Base-by-base conservation (phyloP, 1,139 yeast genomes). In the Suhomyces bokatorum region DNA sequence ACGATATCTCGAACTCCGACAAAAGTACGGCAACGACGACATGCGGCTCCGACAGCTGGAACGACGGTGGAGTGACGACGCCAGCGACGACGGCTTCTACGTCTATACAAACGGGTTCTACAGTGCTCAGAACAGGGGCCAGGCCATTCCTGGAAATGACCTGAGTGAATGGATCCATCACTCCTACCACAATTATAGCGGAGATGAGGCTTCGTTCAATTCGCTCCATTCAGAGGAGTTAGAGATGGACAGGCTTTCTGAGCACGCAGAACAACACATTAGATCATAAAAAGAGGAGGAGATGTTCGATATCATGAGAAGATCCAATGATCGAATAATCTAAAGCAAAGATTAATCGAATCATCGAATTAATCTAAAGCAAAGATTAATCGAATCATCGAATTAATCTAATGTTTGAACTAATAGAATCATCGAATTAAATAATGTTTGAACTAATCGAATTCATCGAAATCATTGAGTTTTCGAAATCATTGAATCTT, bases 101-200 rank as follows among this genome's bases (percentile, higher is more conserved):
- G 75, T 73, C 9, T 73, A 69, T 49, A 69, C 79, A 4, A 69
- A 72, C 49, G 78, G 77, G n/a, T 73, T 73, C 48, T 63, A 65
- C 52, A 58, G 63, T 30, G 52, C 58, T 22, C 56, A 57, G n/a
- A 50, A 53, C 33, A 49, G 52, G 12, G 42, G 42, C 13, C 28
- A 40, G 14, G 36, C 36, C 22, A 8, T 13, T 8, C 36, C 36
- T 22, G 36, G 36, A 14, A 42, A 43, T 40, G 55, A 43, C 46
- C 48, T 44, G 49, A 47, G 49, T 27, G 60, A 60, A 40, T 59
- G 63, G 63, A 47, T 59, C 32, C 54, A 60, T 33, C 62, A 57
- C 43, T 51, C 59, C 10, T 51, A 47, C 35, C 16, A 39, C 8
- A 58, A 57, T 36, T 57, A 51, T 9, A 41, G 50, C 3, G 58